Evolutionary conservation across 306 rosid genomes (phyloP).

Genomic region (Prunus mume): DNA sequence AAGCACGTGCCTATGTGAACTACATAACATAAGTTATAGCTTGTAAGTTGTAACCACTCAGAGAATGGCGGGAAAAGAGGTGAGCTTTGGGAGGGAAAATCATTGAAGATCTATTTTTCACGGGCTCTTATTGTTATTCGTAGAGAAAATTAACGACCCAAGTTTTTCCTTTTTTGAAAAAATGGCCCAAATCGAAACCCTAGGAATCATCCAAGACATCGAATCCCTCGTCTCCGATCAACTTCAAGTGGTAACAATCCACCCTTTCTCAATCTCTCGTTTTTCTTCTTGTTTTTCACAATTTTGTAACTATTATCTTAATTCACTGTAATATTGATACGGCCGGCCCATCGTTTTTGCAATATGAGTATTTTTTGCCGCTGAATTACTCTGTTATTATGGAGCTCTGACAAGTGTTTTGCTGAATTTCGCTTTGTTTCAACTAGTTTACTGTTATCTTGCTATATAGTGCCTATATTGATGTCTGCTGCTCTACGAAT

Average conservation of each 20-base stretch:
- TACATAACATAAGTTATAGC: background rate
- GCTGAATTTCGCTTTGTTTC: background rate
- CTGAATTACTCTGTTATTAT: background rate
- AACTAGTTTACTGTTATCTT: background rate
- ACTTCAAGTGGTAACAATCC: slow-evolving; percentile 74
- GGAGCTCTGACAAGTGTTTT: background rate
- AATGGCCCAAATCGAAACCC: slow-evolving; percentile 62
- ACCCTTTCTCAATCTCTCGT: slow-evolving; percentile 3
- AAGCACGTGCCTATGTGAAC: background rate
- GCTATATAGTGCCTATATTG: background rate
- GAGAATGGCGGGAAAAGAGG: slow-evolving; percentile 33
- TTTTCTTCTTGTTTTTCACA: background rate
- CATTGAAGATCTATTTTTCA: background rate
- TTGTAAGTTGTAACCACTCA: background rate
- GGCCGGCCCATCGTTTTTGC: background rate
- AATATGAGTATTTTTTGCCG: background rate
- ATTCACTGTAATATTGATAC: background rate
- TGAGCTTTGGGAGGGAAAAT: slow-evolving; percentile 27
- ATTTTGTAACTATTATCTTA: background rate
- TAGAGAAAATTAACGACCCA: background rate
- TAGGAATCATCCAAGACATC: slow-evolving; percentile 51
- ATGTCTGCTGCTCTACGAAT: background rate
- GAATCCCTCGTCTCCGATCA: slow-evolving; percentile 69
- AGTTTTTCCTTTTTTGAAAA: background rate
- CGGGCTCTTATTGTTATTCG: too few relatives aligned